phyloP scores from a whole-genome alignment of 768 basidiomycete genomes.

The Macrocybe gigantea region DNA sequence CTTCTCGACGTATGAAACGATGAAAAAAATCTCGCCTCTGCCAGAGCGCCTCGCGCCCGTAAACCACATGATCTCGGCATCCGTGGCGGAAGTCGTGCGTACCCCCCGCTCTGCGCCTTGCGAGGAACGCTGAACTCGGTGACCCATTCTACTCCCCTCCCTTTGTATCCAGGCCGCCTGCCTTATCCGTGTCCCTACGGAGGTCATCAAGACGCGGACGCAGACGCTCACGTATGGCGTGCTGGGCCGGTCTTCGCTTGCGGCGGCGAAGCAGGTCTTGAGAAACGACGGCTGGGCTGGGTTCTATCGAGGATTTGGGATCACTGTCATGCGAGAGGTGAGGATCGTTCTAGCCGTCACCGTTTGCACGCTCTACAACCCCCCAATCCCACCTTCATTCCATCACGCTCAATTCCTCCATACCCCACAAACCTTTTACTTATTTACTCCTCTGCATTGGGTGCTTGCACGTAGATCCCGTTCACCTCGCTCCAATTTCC shows the following conservation, averaged over 20 bases:
- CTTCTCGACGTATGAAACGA: conserved; percentile 89
- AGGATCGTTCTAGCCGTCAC: background rate
- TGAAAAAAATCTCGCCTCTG: conserved; percentile 72
- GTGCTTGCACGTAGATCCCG: conserved; percentile 59
- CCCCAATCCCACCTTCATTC: conserved; percentile 10
- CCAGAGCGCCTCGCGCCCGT: conserved; percentile 58
- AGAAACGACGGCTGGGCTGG: conserved; percentile 63
- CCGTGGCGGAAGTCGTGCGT: conserved; percentile 52
- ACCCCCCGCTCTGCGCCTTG: conserved; percentile 7
- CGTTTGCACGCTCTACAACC: conserved; percentile 22
- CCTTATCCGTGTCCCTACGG: conserved; percentile 90
- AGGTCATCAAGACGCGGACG: conserved; percentile 90
- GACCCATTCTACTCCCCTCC: conserved; percentile 3
- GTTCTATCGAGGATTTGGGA: conserved; percentile 85
- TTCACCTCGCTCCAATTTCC: conserved; percentile 97
- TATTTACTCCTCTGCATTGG: too few relatives aligned
- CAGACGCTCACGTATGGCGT: conserved; percentile 77
- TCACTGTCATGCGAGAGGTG: conserved; percentile 57
- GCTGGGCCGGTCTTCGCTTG: conserved; percentile 50
- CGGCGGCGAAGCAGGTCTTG: conserved; percentile 51
- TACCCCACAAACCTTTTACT: too few relatives aligned
- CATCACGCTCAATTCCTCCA: background rate
- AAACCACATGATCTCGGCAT: conserved; percentile 50
- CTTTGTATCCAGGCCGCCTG: conserved; percentile 63
- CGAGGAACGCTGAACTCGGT: conserved; percentile 8